Evolutionary conservation across 2,329 filamentous ascomycete genomes (phyloP).

Genomic region (Pyricularia pennisetigena): DNA sequence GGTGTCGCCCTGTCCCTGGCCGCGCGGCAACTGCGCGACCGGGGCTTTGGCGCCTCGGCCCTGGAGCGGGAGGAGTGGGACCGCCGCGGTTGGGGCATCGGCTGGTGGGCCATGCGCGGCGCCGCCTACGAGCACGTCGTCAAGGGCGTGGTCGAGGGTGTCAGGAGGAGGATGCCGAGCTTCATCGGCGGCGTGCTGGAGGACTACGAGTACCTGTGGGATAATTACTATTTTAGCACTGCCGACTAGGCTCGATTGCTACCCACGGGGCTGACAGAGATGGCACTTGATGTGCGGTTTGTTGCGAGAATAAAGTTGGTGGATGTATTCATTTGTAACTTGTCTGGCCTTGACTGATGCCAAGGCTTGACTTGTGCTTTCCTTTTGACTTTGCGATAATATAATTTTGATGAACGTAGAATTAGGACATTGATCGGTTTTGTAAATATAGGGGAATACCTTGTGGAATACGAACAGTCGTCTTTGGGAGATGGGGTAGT

Average conservation of each 20-base stretch:
- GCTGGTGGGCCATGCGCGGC: constrained; percentile 96
- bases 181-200: constrained; percentile 80
- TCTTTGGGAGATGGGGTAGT: too few species aligned
- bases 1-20: constrained; percentile 80
- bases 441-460: too few species aligned
- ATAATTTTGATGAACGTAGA: not conserved
- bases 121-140: constrained; percentile 93
- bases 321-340: not conserved
- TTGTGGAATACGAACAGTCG: too few species aligned
- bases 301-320: not conserved
- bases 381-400: not conserved
- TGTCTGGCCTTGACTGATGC: not conserved
- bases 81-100: constrained; percentile 80
- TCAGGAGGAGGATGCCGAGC: constrained; percentile 68
- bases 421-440: too few species aligned
- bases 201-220: constrained; percentile 97
- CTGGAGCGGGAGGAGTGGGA: constrained; percentile 85
- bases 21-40: constrained; percentile 70
- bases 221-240: constrained; percentile 87
- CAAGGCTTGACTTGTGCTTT: not conserved
- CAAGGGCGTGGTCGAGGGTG: constrained; percentile 60
- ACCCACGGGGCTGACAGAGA: not conserved
- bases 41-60: constrained; percentile 70
- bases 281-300: not conserved
- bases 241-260: constrained; percentile 8